These are phyloP conservation scores for Quercus phellos DNA, from an alignment of 331 rosid species.

Conservation along the genomic window DNA sequence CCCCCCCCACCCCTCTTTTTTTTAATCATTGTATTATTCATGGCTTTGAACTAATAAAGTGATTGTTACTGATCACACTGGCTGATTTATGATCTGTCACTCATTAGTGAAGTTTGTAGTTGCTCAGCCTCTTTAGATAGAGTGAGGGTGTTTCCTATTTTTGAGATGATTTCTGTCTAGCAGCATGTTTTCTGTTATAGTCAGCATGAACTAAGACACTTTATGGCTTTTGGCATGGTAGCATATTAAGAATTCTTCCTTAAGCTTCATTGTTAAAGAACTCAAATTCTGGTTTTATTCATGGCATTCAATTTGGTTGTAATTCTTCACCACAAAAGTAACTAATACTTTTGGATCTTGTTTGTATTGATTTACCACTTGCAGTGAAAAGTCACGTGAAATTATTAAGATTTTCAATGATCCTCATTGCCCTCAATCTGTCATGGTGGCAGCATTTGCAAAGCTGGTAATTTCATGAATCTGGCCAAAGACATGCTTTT, in stretches of 20 bases:
- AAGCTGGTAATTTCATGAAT: slow-evolving; percentile 44
- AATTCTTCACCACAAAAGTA: neutral
- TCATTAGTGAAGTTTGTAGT: neutral
- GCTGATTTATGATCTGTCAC: neutral
- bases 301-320: neutral
- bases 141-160: neutral
- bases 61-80: neutral
- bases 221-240: neutral
- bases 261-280: neutral
- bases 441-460: slow-evolving; percentile 51
- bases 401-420: slow-evolving; percentile 44
- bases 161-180: neutral
- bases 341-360: neutral
- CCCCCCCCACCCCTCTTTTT: too few species aligned
- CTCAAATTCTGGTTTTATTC: neutral
- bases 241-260: neutral
- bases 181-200: neutral
- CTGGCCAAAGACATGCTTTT: neutral
- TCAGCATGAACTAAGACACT: neutral
- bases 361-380: slow-evolving; percentile 16
- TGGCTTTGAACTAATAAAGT: neutral
- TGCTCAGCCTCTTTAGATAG: neutral
- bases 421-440: slow-evolving; percentile 47
- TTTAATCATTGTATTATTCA: neutral
- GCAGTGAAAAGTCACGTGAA: slow-evolving; percentile 60